Evolutionary conservation across 306 rosid species (phyloP).

Genomic region (Cucumis cinereus): DNA sequence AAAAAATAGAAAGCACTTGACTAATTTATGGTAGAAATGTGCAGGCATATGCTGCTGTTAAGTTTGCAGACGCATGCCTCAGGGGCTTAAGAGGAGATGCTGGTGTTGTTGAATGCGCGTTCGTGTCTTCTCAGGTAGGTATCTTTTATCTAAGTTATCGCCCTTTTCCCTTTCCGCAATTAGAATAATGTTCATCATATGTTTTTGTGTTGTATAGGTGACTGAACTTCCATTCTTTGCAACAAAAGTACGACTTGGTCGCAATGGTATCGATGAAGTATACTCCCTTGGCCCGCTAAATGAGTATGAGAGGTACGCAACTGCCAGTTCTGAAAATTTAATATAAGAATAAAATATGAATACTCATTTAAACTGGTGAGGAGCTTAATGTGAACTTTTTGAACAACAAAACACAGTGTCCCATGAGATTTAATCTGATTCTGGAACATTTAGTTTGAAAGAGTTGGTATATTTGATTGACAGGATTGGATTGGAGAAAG

Average conservation of each 20-base stretch:
- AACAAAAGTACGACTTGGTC: slow-evolving; percentile 2
- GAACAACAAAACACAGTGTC: not conserved
- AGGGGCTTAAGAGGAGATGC: slow-evolving; percentile 91
- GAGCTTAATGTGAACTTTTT: not conserved
- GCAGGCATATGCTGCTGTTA: slow-evolving; percentile 89
- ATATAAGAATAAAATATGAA: not conserved
- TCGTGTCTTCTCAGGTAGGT: slow-evolving; percentile 61
- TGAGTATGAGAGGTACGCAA: slow-evolving; percentile 1
- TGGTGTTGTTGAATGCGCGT: slow-evolving; percentile 72
- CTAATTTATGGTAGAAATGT: not conserved
- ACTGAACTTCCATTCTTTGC: slow-evolving; percentile 10
- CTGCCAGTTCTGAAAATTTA: not conserved
- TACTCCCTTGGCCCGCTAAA: not conserved
- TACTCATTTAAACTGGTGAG: not conserved
- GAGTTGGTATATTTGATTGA: slow-evolving; percentile 1
- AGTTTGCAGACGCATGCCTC: slow-evolving; percentile 76
- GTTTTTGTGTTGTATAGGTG: not conserved
- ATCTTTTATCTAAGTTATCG: not conserved
- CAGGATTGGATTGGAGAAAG: slow-evolving; percentile 13
- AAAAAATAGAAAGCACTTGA: not conserved
- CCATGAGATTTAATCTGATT: not conserved
- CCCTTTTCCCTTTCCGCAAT: too few relatives aligned
- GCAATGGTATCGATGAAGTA: slow-evolving; percentile 3
- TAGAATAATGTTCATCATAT: not conserved
- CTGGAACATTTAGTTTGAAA: not conserved